Conservation (phyloP, 768 basidiomycete species). For the Termitomyces titanicus region DNA sequence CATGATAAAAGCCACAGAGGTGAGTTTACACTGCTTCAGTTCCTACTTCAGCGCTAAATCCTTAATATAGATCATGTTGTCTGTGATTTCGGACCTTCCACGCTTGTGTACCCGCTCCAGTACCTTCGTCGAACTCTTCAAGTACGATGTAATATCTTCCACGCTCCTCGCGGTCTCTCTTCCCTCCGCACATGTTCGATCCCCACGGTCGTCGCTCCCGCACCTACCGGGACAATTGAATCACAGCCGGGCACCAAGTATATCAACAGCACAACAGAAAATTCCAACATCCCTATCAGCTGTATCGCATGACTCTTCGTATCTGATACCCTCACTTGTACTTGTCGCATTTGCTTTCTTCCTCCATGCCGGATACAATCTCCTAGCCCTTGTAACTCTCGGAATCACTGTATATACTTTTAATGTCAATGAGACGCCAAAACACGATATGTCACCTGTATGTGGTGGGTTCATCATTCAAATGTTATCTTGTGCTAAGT, state of each 20-base stretch:
- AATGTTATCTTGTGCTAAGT: conserved; percentile 6
- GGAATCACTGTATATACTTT: conserved; percentile 34
- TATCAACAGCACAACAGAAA: conserved; percentile 21
- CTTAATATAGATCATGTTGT: conserved; percentile 32
- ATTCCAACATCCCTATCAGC: conserved; percentile 17
- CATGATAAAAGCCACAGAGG: conserved; percentile 35
- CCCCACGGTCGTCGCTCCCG: conserved; percentile 37
- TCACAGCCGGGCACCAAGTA: conserved; percentile 42
- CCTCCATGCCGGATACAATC: conserved; percentile 40
- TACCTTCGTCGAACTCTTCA: conserved; percentile 75
- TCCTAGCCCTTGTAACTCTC: conserved; percentile 35
- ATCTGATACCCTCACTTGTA: conserved; percentile 37
- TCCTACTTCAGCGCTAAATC: neutral
- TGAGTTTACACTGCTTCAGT: conserved; percentile 22
- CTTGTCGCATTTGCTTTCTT: conserved; percentile 35
- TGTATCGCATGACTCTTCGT: conserved; percentile 30
- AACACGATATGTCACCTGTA: conserved; percentile 54
- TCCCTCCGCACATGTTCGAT: conserved; percentile 32
- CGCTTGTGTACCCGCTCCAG: conserved; percentile 32
- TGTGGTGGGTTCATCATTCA: conserved; percentile 21
- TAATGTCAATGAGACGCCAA: conserved; percentile 28
- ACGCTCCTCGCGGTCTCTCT: conserved; percentile 60
- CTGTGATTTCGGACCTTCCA: conserved; percentile 31
- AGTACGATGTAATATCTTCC: conserved; percentile 80
- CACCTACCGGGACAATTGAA: conserved; percentile 34